phyloP scores from a whole-genome alignment of 2,329 filamentous ascomycete genomes.

The Periconia sp. region DNA sequence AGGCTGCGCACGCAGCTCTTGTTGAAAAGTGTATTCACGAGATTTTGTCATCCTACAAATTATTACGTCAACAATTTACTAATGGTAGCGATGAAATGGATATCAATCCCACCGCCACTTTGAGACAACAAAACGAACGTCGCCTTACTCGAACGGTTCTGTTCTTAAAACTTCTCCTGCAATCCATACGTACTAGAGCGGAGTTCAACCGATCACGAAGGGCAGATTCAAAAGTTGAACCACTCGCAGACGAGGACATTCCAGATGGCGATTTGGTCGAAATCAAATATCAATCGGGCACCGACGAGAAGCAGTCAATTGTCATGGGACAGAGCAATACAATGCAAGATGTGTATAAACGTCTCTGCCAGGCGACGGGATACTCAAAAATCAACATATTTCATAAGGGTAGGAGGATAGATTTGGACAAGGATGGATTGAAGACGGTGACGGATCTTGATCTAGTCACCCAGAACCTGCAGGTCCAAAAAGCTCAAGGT shows the following conservation, averaged over 20 bases:
- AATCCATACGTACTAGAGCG: constrained; percentile 30
- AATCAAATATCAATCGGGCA: constrained; percentile 72
- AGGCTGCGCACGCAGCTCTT: constrained; percentile 67
- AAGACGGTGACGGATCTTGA: constrained; percentile 62
- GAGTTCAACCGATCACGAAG: constrained; percentile 34
- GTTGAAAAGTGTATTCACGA: constrained; percentile 72
- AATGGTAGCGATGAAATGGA: constrained; percentile 13
- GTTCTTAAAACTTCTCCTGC: constrained; percentile 39
- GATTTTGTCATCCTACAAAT: constrained; percentile 43
- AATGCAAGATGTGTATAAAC: constrained; percentile 67
- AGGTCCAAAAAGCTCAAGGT: constrained; percentile 34
- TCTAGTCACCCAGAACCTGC: constrained; percentile 24
- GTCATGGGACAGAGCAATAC: constrained; percentile 72
- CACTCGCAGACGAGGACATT: constrained; percentile 47
- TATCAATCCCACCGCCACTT: constrained; percentile 26
- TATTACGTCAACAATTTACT: constrained; percentile 10
- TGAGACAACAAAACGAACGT: constrained; percentile 18
- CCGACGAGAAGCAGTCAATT: constrained; percentile 62
- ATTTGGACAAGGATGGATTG: constrained; percentile 59
- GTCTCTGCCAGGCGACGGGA: constrained; percentile 68
- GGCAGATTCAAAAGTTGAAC: constrained; percentile 39
- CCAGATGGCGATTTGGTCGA: constrained; percentile 65
- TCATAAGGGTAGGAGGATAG: constrained; percentile 66
- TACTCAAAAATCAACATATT: constrained; percentile 77
- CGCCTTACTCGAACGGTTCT: constrained; percentile 36